Evolutionary conservation across 2,329 filamentous ascomycete genomes (phyloP).

Genomic region (Pleoardoris graminearum): DNA sequence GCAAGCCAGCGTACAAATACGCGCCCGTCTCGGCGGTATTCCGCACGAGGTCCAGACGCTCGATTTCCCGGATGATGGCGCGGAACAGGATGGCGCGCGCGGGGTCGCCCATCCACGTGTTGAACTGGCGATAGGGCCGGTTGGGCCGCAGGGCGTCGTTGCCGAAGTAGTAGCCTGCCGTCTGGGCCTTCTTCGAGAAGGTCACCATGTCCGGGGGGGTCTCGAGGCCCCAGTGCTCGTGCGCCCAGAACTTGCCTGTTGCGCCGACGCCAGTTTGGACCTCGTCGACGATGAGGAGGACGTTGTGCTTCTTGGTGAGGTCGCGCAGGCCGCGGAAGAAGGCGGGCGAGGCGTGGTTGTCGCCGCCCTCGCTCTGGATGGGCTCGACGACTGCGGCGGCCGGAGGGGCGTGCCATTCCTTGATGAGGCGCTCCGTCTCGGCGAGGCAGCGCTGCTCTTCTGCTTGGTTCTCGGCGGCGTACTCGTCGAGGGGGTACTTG

Average conservation of each 20-base stretch:
- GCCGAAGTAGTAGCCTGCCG: constrained; percentile 88
- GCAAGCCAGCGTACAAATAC: constrained; percentile 74
- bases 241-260: constrained; percentile 94
- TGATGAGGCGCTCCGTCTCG: constrained; percentile 81
- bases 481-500: constrained; percentile 83
- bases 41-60: constrained; percentile 74
- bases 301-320: constrained; percentile 73
- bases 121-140: constrained; percentile 94
- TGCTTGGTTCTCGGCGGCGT: constrained; percentile 77
- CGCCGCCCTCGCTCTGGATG: constrained; percentile 90
- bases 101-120: constrained; percentile 97
- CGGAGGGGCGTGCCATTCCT: constrained; percentile 75
- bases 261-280: constrained; percentile 92
- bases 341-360: constrained; percentile 86
- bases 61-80: constrained; percentile 80
- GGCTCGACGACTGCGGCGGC: constrained; percentile 86
- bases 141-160: constrained; percentile 80
- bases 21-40: constrained; percentile 77
- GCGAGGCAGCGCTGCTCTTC: constrained; percentile 80
- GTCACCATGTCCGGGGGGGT: constrained; percentile 90
- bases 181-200: constrained; percentile 94
- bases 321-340: constrained; percentile 87
- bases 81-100: constrained; percentile 83
- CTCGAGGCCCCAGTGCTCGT: constrained; percentile 87
- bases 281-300: constrained; percentile 90